Base-by-base conservation (phyloP, 208 protist genomes). In the Balamuthia mandrillaris region DNA sequence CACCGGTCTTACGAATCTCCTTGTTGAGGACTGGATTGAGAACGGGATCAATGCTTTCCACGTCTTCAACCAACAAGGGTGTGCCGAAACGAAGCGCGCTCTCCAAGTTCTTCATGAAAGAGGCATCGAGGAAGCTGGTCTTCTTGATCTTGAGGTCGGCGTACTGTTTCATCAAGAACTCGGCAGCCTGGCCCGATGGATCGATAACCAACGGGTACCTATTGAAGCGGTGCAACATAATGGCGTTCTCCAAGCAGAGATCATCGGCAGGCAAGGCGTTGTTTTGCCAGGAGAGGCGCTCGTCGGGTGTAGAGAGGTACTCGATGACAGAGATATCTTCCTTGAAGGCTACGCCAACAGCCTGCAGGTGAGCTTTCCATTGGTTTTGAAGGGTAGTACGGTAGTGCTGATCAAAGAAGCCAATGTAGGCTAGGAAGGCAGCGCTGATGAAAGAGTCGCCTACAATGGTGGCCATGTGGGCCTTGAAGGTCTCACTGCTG, bases 161-260 rank as follows among this genome's bases (percentile, higher is more conserved):
- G 86, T 97, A 95, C 56, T 94, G 90, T 60, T 91, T 89, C 86
- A 96, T 90, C 9, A 99, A 77, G 90, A 98, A 99, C 27, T 90
- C 74, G 9, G 91, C 88, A 0, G 96, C 98, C 85, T 99, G 95
- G 72, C 97, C 98, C n/a, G 94, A 94, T 31, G 98, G 98, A 92
- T 99, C 98, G 87, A 99, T 98, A 35, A 99, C 88, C 29, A 99
- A 91, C 42, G 98, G 97, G 90, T 98, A 99, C 42, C 98, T 91
- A 31, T 83, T 83, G 70, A 78, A 94, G 56, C 96, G 92, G 24
- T 95, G 70, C 61, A 99, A 92, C 89, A 99, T 98, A 68, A 97
- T 95, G 1, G 98, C 98, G 91, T 99, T 99, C 91, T 99, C 96
- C 10, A 97, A 81, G 89, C 93, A 98, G 21, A 99, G 88, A 7